Evolutionary conservation across 345 rosid genomes (phyloP).

Genomic region (Bretschneidera sinensis): DNA sequence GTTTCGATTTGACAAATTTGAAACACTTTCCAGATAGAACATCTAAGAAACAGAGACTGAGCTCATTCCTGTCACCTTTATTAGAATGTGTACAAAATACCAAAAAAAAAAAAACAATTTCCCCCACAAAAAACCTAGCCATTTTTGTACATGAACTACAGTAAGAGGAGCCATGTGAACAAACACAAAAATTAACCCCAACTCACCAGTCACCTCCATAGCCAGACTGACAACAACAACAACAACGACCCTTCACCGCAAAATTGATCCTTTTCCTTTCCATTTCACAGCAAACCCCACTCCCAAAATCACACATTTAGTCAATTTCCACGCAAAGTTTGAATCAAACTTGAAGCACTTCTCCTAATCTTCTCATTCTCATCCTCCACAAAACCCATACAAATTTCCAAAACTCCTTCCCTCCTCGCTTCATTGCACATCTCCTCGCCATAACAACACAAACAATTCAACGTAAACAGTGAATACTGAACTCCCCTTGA

Average conservation of each 20-base stretch:
- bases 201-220: constrained; percentile 48
- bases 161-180: constrained; percentile 20
- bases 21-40: constrained; percentile 20
- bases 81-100: constrained; percentile 44
- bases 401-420: constrained; percentile 61
- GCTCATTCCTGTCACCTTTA: constrained; percentile 23
- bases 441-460: constrained; percentile 53
- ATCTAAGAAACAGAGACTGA: constrained; percentile 18
- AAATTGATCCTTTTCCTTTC: constrained; percentile 1
- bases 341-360: constrained; percentile 60
- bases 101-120: constrained; percentile 15
- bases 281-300: constrained; percentile 8
- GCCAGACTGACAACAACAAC: constrained; percentile 11
- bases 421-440: constrained; percentile 40
- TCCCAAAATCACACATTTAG: constrained; percentile 20
- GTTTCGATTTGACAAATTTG: constrained; percentile 24
- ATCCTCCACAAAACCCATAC: constrained; percentile 57
- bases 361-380: constrained; percentile 82
- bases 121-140: constrained; percentile 31
- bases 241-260: background rate
- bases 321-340: constrained; percentile 43
- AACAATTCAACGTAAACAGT: constrained; percentile 56
- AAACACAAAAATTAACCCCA: constrained; percentile 20
- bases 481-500: constrained; percentile 68
- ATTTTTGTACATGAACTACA: constrained; percentile 57